phyloP scores from a whole-genome alignment of 495 filamentous ascomycete genomes.

The Sphaerosporella brunnea region DNA sequence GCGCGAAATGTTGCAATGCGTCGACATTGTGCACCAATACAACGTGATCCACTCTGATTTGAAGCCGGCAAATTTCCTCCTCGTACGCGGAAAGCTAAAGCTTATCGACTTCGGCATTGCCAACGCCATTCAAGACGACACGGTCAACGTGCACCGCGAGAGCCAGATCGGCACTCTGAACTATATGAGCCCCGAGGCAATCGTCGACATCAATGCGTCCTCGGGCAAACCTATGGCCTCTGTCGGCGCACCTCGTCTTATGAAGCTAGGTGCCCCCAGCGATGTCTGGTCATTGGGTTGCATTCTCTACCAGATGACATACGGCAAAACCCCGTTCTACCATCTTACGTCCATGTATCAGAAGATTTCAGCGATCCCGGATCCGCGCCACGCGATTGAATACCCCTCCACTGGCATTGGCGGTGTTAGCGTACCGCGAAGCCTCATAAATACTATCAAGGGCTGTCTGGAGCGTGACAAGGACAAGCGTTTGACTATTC shows the following conservation, averaged over 20 bases:
- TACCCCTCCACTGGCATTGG: slow-evolving; percentile 64
- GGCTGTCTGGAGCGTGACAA: slow-evolving; percentile 68
- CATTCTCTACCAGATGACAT: slow-evolving; percentile 94
- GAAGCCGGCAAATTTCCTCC: slow-evolving; percentile 85
- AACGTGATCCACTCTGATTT: slow-evolving; percentile 94
- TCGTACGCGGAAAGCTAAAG: slow-evolving; percentile 69
- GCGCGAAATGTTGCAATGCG: slow-evolving; percentile 97
- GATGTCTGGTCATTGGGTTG: slow-evolving; percentile 95
- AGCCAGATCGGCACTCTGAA: slow-evolving; percentile 90
- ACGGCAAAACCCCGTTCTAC: slow-evolving; percentile 79
- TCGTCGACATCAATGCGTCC: slow-evolving; percentile 60
- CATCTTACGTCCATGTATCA: slow-evolving; percentile 70
- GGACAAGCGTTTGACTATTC: slow-evolving; percentile 55
- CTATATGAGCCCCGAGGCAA: slow-evolving; percentile 92
- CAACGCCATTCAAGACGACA: slow-evolving; percentile 90
- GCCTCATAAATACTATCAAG: slow-evolving; percentile 54
- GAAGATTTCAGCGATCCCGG: slow-evolving; percentile 67
- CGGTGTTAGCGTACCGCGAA: slow-evolving; percentile 48
- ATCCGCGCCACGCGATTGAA: slow-evolving; percentile 64
- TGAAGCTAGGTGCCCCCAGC: slow-evolving; percentile 88
- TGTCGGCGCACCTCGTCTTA: slow-evolving; percentile 37
- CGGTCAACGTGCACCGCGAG: slow-evolving; percentile 92
- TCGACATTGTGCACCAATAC: slow-evolving; percentile 65
- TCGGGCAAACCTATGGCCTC: slow-evolving; percentile 21
- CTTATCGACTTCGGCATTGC: slow-evolving; percentile 95